These are phyloP conservation scores for Dendrostoma leiphaemia DNA, from an alignment of 2,329 filamentous ascomycete species.

Conservation along the genomic window DNA sequence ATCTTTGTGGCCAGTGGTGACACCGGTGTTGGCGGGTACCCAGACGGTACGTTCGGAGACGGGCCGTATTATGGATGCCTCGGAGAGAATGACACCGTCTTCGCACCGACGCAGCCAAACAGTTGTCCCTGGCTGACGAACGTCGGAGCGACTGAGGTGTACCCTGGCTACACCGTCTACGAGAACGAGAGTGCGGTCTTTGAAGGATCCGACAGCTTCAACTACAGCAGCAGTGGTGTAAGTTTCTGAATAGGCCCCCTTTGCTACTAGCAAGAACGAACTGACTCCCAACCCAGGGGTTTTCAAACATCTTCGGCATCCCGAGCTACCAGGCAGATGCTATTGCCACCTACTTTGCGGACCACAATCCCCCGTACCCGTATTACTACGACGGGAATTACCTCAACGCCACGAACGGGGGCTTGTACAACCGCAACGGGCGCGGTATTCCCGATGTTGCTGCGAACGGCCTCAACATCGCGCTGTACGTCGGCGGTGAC, in stretches of 20 bases:
- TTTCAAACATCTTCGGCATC: constrained; percentile 43
- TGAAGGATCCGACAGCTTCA: constrained; percentile 19
- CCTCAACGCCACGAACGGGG: constrained; percentile 20
- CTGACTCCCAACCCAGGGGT: constrained; percentile 33
- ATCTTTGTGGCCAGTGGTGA: constrained; percentile 49
- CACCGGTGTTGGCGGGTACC: constrained; percentile 37
- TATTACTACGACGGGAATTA: constrained; percentile 21
- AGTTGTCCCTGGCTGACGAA: constrained; percentile 42
- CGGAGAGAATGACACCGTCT: constrained; percentile 35
- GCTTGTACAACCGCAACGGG: constrained; percentile 24
- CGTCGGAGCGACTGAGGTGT: constrained; percentile 36
- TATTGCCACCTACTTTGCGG: constrained; percentile 38
- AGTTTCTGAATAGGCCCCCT: not conserved
- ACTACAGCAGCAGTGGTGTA: constrained; percentile 20
- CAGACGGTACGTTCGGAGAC: constrained; percentile 24
- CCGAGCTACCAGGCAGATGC: constrained; percentile 41
- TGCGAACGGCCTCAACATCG: constrained; percentile 26
- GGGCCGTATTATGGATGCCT: constrained; percentile 34
- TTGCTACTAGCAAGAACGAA: not conserved
- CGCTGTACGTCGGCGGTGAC: constrained; percentile 26
- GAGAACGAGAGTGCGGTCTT: constrained; percentile 19
- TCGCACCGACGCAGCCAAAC: constrained; percentile 47
- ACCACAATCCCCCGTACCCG: constrained; percentile 21
- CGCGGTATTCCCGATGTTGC: constrained; percentile 28
- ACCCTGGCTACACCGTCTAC: constrained; percentile 18